Percentiles rank a stretch among this genome's conserved stretches.
Conservation (phyloP, 257 asterid genomes). For the Solanum stenotomum region DNA sequence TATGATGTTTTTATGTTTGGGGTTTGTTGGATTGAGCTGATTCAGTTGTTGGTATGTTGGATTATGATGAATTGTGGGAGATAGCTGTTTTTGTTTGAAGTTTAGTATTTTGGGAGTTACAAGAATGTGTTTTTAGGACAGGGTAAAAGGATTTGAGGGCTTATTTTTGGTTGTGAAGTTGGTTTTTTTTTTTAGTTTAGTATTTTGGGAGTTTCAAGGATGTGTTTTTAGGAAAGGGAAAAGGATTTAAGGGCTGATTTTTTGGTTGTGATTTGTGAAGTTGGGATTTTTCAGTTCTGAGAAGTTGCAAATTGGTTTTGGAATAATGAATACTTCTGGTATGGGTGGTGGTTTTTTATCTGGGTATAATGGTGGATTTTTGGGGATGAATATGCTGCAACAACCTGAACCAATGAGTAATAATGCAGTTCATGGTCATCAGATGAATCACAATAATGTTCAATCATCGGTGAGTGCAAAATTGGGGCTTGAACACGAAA, state of each 20-base stretch:
- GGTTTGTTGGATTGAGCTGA: background rate
- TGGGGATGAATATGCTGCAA: slow-evolving; percentile 27
- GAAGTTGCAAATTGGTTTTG: background rate
- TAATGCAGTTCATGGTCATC: background rate
- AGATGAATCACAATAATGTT: background rate
- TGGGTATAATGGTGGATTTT: slow-evolving; percentile 19
- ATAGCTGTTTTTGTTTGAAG: background rate
- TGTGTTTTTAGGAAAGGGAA: background rate
- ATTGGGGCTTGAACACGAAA: slow-evolving; percentile 4
- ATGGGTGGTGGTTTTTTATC: slow-evolving; percentile 17
- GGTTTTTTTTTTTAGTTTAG: background rate
- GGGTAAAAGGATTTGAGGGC: background rate
- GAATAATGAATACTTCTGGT: slow-evolving; percentile 15
- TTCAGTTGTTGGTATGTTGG: background rate
- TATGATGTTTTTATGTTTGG: background rate
- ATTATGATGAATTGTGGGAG: background rate
- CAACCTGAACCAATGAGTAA: slow-evolving; percentile 1
- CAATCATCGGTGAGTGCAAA: slow-evolving; percentile 3
- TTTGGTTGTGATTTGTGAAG: background rate
- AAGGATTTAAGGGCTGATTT: background rate
- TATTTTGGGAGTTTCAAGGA: background rate
- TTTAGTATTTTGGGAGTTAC: background rate
- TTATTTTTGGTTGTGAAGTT: background rate
- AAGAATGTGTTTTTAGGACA: background rate
- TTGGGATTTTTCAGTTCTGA: background rate